phyloP scores from a whole-genome alignment of 2,329 filamentous ascomycete species.

The Cytospora paraplurivora region DNA sequence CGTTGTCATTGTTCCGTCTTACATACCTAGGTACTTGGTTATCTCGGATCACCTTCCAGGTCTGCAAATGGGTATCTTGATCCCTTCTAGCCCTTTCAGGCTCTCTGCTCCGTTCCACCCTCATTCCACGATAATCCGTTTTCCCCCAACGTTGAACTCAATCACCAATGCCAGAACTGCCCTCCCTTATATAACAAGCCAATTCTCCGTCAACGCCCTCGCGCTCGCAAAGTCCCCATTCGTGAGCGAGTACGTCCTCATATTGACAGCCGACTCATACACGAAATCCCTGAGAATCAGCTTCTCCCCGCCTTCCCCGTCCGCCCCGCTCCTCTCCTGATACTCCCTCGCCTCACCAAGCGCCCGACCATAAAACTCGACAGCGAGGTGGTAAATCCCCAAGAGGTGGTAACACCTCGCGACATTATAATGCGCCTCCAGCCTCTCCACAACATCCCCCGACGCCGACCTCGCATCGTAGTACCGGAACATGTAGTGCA shows the following conservation, averaged over 20 bases:
- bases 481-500: slow-evolving; percentile 78
- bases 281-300: slow-evolving; percentile 58
- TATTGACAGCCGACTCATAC: slow-evolving; percentile 72
- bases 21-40: background rate
- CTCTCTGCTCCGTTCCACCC: background rate
- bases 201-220: slow-evolving; percentile 60
- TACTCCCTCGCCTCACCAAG: slow-evolving; percentile 42
- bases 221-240: slow-evolving; percentile 65
- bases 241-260: slow-evolving; percentile 67
- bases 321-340: slow-evolving; percentile 1
- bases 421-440: slow-evolving; percentile 83
- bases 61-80: background rate
- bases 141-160: background rate
- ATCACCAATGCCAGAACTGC: background rate
- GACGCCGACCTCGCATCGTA: slow-evolving; percentile 57
- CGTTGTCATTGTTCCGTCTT: background rate
- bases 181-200: slow-evolving; percentile 49
- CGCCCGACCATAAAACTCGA: slow-evolving; percentile 66
- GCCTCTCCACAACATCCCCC: slow-evolving; percentile 47
- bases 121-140: too few relatives aligned
- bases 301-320: slow-evolving; percentile 30
- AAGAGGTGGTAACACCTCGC: slow-evolving; percentile 75
- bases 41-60: background rate
- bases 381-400: slow-evolving; percentile 71
- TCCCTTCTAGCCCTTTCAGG: background rate